Conservation (phyloP, 768 basidiomycete genomes). For the Russula virescens region DNA sequence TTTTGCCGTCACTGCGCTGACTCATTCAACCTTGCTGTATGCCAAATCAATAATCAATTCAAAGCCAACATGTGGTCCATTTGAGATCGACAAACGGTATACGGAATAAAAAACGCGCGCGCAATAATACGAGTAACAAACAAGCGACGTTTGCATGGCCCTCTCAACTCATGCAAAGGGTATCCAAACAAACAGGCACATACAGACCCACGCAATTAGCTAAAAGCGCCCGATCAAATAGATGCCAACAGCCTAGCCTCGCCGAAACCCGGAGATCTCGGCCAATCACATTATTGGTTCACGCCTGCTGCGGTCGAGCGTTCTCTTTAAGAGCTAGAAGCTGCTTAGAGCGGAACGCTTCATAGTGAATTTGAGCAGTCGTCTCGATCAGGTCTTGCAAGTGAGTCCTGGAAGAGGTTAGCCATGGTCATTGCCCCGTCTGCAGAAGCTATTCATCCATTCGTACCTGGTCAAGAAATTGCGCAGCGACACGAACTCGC, state of each 20-base stretch:
- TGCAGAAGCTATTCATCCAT: neutral
- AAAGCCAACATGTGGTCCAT: too few species aligned
- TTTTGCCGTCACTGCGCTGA: neutral
- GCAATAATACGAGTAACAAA: neutral
- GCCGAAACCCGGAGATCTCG: neutral
- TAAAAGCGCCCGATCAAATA: neutral
- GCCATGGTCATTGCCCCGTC: conserved; percentile 1
- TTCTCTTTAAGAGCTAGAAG: conserved; percentile 90
- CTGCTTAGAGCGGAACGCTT: conserved; percentile 99
- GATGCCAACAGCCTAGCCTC: neutral
- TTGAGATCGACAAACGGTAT: too few species aligned
- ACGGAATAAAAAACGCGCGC: too few species aligned
- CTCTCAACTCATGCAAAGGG: neutral
- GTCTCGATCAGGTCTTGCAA: conserved; percentile 98
- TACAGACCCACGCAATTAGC: neutral
- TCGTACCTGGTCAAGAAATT: conserved; percentile 90
- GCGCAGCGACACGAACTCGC: conserved; percentile 95
- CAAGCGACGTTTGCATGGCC: neutral
- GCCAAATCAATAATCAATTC: neutral
- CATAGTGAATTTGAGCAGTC: conserved; percentile 98
- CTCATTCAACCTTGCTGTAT: neutral
- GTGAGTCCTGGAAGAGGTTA: conserved; percentile 60
- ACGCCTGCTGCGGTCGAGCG: conserved; percentile 25
- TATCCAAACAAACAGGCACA: neutral
- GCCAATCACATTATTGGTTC: neutral